Base-by-base conservation (phyloP, 805 yeast genomes). In the Saturnispora ahearnii region DNA sequence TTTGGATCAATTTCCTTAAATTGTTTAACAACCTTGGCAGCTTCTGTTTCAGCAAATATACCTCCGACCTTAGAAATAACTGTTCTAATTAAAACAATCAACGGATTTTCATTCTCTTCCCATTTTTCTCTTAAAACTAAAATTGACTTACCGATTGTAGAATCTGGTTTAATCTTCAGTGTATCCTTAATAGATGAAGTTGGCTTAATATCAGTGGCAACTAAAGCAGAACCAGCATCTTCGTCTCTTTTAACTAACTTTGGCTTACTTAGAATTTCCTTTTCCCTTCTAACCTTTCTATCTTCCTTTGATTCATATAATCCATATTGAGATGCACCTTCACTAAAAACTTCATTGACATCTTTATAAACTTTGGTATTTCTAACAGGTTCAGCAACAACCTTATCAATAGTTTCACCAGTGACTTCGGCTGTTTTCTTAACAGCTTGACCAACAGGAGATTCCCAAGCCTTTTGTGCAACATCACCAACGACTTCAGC, bases 81-180 rank as follows among this genome's bases (percentile, higher is more conserved):
- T 21, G 91, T 85, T 71, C 99, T 81, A 48, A 93, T 69, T 38
- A 84, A 68, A 10, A 90, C 79, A 53, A 93, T 78, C 60, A 93
- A 73, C 8, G 96, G 96, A 67, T 93, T 93, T 59, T 91, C 98
- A 49, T 89, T 81, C 67, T 91, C 98, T 59, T 91, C 96, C 88
- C 90, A 85, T 62, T 77, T 82, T 53, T 78, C 77, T 63, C 79
- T 82, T 57, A 87, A 62, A 43, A 76, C 74, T 32, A 79, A 75
- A 44, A 84, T 50, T 12, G 73, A 71, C 62, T 82, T 79, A 53
- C 96, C 96, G 18, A 87, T 62, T 0, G 82, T 69, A 11, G 91
- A 78, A 54, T 79, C 78, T 51, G 83, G 79, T 57, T 77, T 78
- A 52, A 85, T 82, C 46, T 81, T 79, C 44, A 82, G 59, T 24